A percentile compares a stretch with the other conserved stretches of the same genome.
These are phyloP conservation scores for Tripterygium wilfordii DNA, from an alignment of 177 flowering plant species.

Conservation along the genomic window DNA sequence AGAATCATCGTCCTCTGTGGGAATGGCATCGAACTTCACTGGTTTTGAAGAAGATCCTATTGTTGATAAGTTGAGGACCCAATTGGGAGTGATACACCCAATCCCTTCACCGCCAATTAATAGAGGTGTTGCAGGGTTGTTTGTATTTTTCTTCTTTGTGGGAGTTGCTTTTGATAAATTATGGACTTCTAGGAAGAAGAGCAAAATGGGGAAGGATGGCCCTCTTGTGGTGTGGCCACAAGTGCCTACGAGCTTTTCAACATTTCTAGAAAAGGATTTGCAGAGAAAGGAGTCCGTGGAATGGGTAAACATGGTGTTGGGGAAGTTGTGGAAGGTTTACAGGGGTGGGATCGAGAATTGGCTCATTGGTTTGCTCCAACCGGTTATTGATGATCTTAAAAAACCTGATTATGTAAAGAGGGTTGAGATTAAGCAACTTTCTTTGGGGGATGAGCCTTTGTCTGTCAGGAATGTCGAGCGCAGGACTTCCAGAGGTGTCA, in stretches of 20 bases:
- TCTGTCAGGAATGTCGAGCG: conserved; percentile 92
- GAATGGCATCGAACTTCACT: conserved; percentile 43
- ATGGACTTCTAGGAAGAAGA: conserved; percentile 70
- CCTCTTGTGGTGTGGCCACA: conserved; percentile 59
- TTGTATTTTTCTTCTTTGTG: conserved; percentile 86
- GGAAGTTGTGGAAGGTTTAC: conserved; percentile 94
- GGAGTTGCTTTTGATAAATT: conserved; percentile 90
- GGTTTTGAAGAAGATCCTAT: conserved; percentile 70
- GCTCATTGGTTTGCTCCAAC: conserved; percentile 89
- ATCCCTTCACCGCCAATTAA: conserved; percentile 79
- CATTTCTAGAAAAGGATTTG: conserved; percentile 81
- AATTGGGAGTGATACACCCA: conserved; percentile 86
- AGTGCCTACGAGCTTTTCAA: conserved; percentile 71
- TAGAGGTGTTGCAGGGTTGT: conserved; percentile 51
- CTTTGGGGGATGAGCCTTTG: conserved; percentile 88
- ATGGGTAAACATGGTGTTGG: conserved; percentile 99
- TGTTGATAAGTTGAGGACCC: conserved; percentile 84
- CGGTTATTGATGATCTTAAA: conserved; percentile 78
- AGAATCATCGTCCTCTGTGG: conserved; percentile 16
- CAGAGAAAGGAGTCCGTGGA: conserved; percentile 95
- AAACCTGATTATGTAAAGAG: conserved; percentile 92
- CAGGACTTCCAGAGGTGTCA: conserved; percentile 80
- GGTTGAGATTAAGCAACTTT: conserved; percentile 94
- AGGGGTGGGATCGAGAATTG: conserved; percentile 85
- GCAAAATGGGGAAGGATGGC: conserved; percentile 19